phyloP scores from a whole-genome alignment of 306 rosid genomes.

The Rosa multiflora region DNA sequence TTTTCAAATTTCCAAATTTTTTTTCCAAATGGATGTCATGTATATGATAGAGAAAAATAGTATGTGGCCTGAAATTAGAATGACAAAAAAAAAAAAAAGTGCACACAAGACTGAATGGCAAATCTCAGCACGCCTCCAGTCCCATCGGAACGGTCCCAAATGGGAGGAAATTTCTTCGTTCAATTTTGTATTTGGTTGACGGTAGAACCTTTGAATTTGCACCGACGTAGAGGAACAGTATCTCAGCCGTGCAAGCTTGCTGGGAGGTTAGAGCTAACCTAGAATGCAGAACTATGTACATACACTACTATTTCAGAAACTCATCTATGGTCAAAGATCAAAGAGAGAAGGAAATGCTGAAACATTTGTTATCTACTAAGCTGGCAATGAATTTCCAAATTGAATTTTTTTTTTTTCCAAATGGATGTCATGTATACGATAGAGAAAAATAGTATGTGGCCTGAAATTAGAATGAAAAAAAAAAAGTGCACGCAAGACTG shows the following conservation, averaged over 20 bases:
- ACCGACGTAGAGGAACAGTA: background rate
- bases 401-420: too few relatives aligned
- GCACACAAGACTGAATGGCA: background rate
- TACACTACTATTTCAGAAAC: background rate
- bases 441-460: background rate
- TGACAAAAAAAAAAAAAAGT: background rate
- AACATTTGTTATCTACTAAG: background rate
- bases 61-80: too few relatives aligned
- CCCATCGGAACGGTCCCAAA: background rate
- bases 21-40: background rate
- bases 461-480: background rate
- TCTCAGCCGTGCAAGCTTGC: constrained; percentile 8
- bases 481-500: background rate
- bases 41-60: background rate
- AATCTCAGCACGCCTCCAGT: background rate
- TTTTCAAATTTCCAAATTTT: background rate
- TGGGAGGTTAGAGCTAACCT: background rate
- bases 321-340: background rate
- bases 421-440: too few relatives aligned
- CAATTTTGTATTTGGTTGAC: background rate
- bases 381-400: too few relatives aligned
- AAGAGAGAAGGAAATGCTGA: background rate
- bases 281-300: background rate
- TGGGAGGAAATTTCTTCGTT: background rate
- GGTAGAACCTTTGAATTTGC: background rate